Evolutionary conservation across 2,329 filamentous ascomycete species (phyloP).

Genomic region (Aaosphaeria arxii): DNA sequence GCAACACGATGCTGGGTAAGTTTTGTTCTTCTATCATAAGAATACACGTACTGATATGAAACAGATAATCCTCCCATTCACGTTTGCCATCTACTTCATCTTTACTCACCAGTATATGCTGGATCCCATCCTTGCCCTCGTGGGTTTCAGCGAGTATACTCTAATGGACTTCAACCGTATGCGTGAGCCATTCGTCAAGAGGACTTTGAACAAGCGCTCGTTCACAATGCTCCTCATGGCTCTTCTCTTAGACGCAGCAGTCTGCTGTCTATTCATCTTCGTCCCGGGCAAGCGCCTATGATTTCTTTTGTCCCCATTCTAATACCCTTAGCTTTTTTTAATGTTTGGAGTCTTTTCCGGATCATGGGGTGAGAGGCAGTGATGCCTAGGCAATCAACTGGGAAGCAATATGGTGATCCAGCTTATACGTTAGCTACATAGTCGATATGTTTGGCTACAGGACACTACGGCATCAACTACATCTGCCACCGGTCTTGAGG

Average conservation of each 20-base stretch:
- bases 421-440: too few relatives aligned
- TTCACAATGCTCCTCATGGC: conserved; percentile 77
- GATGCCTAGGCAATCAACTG: too few relatives aligned
- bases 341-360: conserved; percentile 5
- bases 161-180: conserved; percentile 88
- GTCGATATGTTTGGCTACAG: too few relatives aligned
- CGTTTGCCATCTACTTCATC: conserved; percentile 73
- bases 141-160: conserved; percentile 94
- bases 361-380: not conserved
- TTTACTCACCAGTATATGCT: conserved; percentile 90
- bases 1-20: conserved; percentile 80
- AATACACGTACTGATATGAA: conserved; percentile 23
- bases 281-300: conserved; percentile 83
- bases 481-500: too few relatives aligned
- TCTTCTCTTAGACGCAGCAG: conserved; percentile 70
- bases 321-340: conserved; percentile 3
- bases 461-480: too few relatives aligned
- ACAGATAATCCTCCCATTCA: conserved; percentile 83
- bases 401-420: too few relatives aligned
- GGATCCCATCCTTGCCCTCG: conserved; percentile 82
- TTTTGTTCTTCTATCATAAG: conserved; percentile 10
- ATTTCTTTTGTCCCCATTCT: conserved; percentile 1
- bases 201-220: conserved; percentile 78
- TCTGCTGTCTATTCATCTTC: conserved; percentile 88
- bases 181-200: conserved; percentile 85